Conservation (phyloP, 2,329 filamentous ascomycete genomes). For the Ophiosphaerella narmari region DNA sequence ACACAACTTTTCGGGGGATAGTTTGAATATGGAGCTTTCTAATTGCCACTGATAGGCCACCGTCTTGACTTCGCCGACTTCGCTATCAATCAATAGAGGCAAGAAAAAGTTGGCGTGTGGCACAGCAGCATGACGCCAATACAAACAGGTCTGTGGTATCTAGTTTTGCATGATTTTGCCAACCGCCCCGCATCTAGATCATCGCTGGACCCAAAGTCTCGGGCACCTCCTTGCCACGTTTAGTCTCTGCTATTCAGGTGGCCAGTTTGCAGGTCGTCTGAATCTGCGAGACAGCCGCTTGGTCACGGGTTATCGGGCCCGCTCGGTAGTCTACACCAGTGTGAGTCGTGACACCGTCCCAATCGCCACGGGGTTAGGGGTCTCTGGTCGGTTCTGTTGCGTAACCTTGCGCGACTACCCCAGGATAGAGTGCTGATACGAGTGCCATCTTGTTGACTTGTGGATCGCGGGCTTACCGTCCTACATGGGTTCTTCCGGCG, state of each 20-base stretch:
- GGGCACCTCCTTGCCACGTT: neutral
- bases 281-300: neutral
- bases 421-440: constrained; percentile 35
- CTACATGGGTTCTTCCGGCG: constrained; percentile 26
- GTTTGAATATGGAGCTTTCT: no score
- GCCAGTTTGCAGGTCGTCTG: neutral
- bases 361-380: neutral
- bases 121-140: no score
- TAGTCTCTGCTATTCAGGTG: neutral
- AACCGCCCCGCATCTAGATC: no score
- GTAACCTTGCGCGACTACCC: constrained; percentile 17
- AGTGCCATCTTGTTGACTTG: constrained; percentile 20
- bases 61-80: no score
- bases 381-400: neutral
- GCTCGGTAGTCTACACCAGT: neutral
- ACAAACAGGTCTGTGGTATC: no score
- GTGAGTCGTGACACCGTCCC: no score
- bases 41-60: no score
- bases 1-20: no score
- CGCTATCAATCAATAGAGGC: no score
- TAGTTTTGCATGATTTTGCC: no score
- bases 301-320: neutral
- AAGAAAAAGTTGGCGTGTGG: no score
- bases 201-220: neutral
- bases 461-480: constrained; percentile 19